These are phyloP conservation scores for Bryoerythrophyllum caledonicum DNA, from an alignment of 225 moss, liverwort and hornwort genomes.

Conservation along the genomic window DNA sequence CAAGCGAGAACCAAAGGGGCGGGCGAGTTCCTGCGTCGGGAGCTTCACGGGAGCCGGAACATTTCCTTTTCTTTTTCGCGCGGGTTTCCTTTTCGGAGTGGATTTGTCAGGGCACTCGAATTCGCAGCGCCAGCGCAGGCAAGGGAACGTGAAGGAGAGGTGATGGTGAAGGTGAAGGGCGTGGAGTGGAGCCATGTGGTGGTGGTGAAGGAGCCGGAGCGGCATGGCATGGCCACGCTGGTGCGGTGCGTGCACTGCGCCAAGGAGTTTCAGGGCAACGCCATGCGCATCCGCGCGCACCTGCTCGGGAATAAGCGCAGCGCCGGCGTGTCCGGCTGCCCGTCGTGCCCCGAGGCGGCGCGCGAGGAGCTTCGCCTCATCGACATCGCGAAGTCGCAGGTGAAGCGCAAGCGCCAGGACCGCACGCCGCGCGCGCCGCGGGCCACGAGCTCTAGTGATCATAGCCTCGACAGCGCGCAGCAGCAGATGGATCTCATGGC, in stretches of 20 bases:
- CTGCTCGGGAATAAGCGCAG: slow-evolving; percentile 55
- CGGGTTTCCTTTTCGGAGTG: not conserved
- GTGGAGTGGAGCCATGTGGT: slow-evolving; percentile 60
- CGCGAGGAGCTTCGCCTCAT: slow-evolving; percentile 58
- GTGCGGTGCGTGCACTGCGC: slow-evolving; percentile 57
- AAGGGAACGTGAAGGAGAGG: not conserved
- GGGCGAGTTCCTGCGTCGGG: not conserved
- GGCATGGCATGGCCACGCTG: slow-evolving; percentile 64
- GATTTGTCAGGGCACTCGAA: not conserved
- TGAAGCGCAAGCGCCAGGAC: slow-evolving; percentile 54
- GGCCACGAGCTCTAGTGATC: slow-evolving; percentile 40
- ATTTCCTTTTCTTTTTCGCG: slow-evolving; percentile 5
- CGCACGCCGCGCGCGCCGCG: slow-evolving; percentile 37
- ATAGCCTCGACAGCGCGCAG: slow-evolving; percentile 45
- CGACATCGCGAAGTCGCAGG: slow-evolving; percentile 54
- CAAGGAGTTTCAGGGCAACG: slow-evolving; percentile 64
- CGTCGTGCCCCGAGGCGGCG: slow-evolving; percentile 50
- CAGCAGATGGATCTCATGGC: slow-evolving; percentile 60
- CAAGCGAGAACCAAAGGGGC: slow-evolving; percentile 41
- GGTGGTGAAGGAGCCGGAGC: slow-evolving; percentile 62
- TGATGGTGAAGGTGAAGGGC: slow-evolving; percentile 71
- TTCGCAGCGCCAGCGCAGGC: not conserved
- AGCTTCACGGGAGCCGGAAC: slow-evolving; percentile 28
- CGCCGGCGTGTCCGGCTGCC: slow-evolving; percentile 55
- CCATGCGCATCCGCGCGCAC: slow-evolving; percentile 66